These are phyloP conservation scores for Glarea lozoyensis DNA, from an alignment of 495 filamentous ascomycete genomes.

Conservation along the genomic window DNA sequence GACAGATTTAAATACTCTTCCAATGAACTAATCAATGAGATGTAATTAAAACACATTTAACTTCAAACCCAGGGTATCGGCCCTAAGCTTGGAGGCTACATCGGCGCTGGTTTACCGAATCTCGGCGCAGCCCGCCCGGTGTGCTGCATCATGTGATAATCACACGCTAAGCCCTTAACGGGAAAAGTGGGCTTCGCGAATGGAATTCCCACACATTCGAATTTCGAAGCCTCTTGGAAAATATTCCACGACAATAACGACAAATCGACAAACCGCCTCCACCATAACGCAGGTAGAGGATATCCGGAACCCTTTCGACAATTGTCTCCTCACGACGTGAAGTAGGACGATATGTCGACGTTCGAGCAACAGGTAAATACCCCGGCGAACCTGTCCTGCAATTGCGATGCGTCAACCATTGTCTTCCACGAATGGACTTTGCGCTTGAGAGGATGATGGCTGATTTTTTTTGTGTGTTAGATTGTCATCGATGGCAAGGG, in stretches of 20 bases:
- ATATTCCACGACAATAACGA: no score
- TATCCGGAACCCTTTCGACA: slow-evolving; percentile 26
- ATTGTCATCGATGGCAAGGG: slow-evolving; percentile 99
- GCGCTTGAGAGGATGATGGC: slow-evolving; percentile 8
- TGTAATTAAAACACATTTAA: no score
- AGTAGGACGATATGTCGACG: slow-evolving; percentile 83
- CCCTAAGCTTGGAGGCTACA: no score
- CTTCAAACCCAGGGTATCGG: no score
- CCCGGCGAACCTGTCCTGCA: slow-evolving; percentile 9
- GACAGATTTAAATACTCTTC: no score
- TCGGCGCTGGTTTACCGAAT: no score
- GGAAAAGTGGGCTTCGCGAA: slow-evolving; percentile 4
- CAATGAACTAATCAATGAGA: no score
- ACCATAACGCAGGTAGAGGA: slow-evolving; percentile 24
- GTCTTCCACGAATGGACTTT: neutral
- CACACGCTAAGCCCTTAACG: neutral
- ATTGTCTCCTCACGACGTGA: slow-evolving; percentile 24
- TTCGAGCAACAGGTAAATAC: slow-evolving; percentile 93
- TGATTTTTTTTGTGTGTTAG: slow-evolving; percentile 34
- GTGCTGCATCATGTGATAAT: no score
- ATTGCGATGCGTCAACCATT: neutral
- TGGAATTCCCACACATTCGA: no score
- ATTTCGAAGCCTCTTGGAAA: no score
- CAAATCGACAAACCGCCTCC: slow-evolving; percentile 21
- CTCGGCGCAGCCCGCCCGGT: no score